Conservation (phyloP, 352 stramenopile species). For the Pythium folliculosum region DNA sequence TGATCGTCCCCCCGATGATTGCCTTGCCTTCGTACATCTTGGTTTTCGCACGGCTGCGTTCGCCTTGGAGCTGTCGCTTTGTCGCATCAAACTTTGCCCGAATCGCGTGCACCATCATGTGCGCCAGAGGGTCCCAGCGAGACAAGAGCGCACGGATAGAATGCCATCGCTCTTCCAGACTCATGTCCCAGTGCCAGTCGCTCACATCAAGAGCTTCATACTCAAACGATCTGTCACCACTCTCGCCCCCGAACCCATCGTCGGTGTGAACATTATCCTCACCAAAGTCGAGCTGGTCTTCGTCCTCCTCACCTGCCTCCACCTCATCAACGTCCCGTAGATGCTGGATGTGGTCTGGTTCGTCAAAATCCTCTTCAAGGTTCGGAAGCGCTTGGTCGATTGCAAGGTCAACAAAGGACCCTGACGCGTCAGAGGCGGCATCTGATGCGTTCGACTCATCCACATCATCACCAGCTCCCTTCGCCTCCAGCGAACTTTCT, state of each 20-base stretch:
- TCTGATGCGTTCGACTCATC: conserved; percentile 16
- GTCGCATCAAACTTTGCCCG: conserved; percentile 26
- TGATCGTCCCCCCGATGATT: conserved; percentile 88
- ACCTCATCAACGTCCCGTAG: conserved; percentile 79
- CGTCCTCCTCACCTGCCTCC: conserved; percentile 33
- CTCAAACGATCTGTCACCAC: background rate
- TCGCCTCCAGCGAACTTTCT: background rate
- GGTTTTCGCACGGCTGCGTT: conserved; percentile 67
- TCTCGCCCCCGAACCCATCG: background rate
- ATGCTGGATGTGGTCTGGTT: conserved; percentile 84
- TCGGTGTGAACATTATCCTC: conserved; percentile 22
- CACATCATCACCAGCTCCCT: background rate
- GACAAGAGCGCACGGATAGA: conserved; percentile 36
- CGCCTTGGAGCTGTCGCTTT: conserved; percentile 58
- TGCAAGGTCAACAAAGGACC: conserved; percentile 38
- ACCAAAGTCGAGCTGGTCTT: conserved; percentile 32
- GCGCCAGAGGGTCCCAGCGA: conserved; percentile 31
- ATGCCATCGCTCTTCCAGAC: conserved; percentile 58
- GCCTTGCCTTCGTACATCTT: conserved; percentile 82
- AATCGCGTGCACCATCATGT: conserved; percentile 32
- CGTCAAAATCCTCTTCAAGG: conserved; percentile 68
- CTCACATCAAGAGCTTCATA: conserved; percentile 13
- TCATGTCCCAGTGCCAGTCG: conserved; percentile 79
- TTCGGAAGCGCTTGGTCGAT: conserved; percentile 25
- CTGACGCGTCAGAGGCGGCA: conserved; percentile 24